These are phyloP conservation scores for Nakaseomyces kungkrabaensis DNA, from an alignment of 1,139 yeast genomes.

Conservation along the genomic window DNA sequence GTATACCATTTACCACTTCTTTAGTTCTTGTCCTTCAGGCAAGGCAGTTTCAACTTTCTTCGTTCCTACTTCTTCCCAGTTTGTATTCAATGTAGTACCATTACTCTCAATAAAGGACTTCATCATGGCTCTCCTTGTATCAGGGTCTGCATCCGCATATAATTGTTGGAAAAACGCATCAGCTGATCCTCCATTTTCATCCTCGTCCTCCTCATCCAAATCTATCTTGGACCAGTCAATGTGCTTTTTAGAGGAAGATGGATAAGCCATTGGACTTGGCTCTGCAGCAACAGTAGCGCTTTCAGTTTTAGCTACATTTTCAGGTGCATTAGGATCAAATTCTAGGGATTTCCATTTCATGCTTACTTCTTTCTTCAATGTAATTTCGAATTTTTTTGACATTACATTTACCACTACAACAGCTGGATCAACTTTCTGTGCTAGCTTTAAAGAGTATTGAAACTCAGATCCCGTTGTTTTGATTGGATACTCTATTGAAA, in stretches of 20 bases:
- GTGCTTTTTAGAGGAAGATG: conserved; percentile 49
- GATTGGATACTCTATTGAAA: conserved; percentile 17
- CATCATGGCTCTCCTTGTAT: conserved; percentile 91
- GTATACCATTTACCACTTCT: conserved; percentile 26
- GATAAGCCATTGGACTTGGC: conserved; percentile 34
- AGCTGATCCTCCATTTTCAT: conserved; percentile 36
- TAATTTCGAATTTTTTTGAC: conserved; percentile 68
- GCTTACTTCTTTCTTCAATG: conserved; percentile 28
- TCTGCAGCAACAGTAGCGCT: conserved; percentile 4
- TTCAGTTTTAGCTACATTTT: conserved; percentile 10
- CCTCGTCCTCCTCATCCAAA: conserved; percentile 40
- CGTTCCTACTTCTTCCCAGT: conserved; percentile 81
- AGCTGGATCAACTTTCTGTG: conserved; percentile 39
- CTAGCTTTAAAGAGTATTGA: conserved; percentile 37
- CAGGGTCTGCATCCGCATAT: conserved; percentile 76
- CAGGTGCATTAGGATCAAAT: conserved; percentile 11
- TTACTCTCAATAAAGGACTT: conserved; percentile 88
- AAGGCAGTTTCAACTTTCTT: conserved; percentile 62
- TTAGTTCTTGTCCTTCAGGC: conserved; percentile 60
- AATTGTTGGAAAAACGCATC: conserved; percentile 67
- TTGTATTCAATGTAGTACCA: conserved; percentile 88
- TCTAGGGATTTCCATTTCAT: conserved; percentile 35
- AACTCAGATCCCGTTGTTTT: conserved; percentile 31
- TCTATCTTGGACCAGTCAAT: conserved; percentile 69
- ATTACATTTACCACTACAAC: conserved; percentile 44